Evolutionary conservation across 2,329 filamentous ascomycete species (phyloP).

Genomic region (Byssoonygena ceratinophila): DNA sequence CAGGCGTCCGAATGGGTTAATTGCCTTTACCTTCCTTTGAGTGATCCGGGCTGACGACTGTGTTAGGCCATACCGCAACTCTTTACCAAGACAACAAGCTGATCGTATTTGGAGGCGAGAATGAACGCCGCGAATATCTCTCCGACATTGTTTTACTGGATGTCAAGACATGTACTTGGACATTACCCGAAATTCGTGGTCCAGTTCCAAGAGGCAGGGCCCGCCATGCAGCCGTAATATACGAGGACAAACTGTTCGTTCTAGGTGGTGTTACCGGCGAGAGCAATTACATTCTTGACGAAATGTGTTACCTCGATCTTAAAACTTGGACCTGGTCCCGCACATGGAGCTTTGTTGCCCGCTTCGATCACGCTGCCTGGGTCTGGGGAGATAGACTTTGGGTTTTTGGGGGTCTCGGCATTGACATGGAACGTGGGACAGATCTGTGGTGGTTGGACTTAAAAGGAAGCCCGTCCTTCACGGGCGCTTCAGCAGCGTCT

Average conservation of each 20-base stretch:
- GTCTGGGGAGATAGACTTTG: constrained; percentile 87
- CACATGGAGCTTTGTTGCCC: constrained; percentile 85
- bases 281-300: constrained; percentile 83
- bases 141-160: constrained; percentile 95
- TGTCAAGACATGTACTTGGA: constrained; percentile 88
- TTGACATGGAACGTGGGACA: constrained; percentile 92
- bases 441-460: constrained; percentile 97
- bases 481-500: constrained; percentile 55
- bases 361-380: constrained; percentile 92
- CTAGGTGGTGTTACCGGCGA: constrained; percentile 91
- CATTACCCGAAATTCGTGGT: constrained; percentile 75
- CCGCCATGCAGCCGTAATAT: constrained; percentile 82
- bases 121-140: constrained; percentile 90
- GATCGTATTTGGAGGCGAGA: constrained; percentile 95
- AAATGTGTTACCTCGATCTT: constrained; percentile 91
- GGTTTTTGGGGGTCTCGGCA: constrained; percentile 90
- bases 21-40: constrained; percentile 6
- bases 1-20: constrained; percentile 89
- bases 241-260: constrained; percentile 94
- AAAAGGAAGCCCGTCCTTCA: constrained; percentile 77
- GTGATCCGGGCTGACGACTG: neutral
- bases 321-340: constrained; percentile 98
- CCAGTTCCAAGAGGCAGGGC: constrained; percentile 80
- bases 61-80: constrained; percentile 77
- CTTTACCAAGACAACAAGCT: constrained; percentile 89